Conservation (phyloP, 73 alveolate genomes). For the Stentor roeselii region DNA sequence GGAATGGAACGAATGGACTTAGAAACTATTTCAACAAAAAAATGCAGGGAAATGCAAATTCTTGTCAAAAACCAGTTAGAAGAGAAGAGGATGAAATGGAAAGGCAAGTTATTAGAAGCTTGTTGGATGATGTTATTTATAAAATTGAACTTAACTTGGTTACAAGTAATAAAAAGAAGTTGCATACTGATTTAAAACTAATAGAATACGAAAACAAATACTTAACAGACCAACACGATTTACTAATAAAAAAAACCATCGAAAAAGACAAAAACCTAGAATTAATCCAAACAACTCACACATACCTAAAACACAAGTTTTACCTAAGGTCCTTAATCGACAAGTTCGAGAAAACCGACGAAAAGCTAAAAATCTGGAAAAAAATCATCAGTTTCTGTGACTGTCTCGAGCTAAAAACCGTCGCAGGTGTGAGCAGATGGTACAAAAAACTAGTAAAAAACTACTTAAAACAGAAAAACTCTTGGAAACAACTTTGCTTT, state of each 20-base stretch:
- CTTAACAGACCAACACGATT: background rate
- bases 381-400: background rate
- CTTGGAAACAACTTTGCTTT: background rate
- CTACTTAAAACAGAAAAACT: background rate
- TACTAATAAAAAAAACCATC: background rate
- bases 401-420: background rate
- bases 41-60: background rate
- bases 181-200: background rate
- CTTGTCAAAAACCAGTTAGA: background rate
- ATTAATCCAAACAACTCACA: background rate
- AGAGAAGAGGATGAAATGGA: background rate
- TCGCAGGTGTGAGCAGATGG: background rate
- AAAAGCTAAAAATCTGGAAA: background rate
- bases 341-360: background rate
- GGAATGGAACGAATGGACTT: constrained; percentile 11
- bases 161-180: too few relatives aligned
- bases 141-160: background rate
- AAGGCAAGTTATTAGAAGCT: background rate
- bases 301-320: background rate
- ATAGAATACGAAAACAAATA: background rate
- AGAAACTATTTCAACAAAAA: background rate
- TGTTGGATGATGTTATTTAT: background rate
- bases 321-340: background rate
- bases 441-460: constrained; percentile 10
- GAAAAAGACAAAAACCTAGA: background rate